phyloP scores from a whole-genome alignment of 441 rosid species.

The Breynia disticha region DNA sequence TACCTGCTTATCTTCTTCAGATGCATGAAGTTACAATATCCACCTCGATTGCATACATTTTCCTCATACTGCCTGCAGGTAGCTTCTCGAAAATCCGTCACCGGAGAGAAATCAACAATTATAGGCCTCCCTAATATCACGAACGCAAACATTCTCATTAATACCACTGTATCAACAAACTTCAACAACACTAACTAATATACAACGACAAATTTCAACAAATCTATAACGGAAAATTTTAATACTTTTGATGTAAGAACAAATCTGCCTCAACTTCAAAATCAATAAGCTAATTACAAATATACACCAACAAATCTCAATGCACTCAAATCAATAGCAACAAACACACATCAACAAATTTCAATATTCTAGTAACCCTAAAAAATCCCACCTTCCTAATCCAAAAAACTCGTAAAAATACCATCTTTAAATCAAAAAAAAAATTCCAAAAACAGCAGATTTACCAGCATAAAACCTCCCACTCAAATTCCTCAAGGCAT shows the following conservation, averaged over 20 bases:
- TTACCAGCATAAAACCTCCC: constrained; percentile 70
- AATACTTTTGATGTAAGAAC: no score
- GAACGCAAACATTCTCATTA: background rate
- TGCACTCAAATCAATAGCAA: no score
- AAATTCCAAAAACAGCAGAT: background rate
- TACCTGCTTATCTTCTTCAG: constrained; percentile 50
- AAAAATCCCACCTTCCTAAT: background rate
- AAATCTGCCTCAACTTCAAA: no score
- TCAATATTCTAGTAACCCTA: no score
- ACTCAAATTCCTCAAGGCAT: constrained; percentile 46
- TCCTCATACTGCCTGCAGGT: constrained; percentile 81
- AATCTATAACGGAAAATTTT: no score
- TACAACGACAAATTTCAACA: no score
- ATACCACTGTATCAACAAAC: background rate
- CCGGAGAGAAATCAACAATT: constrained; percentile 73
- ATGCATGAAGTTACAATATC: constrained; percentile 67
- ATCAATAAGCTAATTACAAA: no score
- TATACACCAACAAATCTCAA: no score
- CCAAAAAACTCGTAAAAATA: background rate
- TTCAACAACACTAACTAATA: no score
- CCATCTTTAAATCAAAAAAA: background rate
- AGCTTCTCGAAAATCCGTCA: constrained; percentile 80
- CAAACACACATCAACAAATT: no score
- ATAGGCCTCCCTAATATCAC: constrained; percentile 50
- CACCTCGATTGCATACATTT: constrained; percentile 63